Base-by-base conservation (phyloP, 192 early-diverging fungal species). In the Entomortierella chlamydospora region DNA sequence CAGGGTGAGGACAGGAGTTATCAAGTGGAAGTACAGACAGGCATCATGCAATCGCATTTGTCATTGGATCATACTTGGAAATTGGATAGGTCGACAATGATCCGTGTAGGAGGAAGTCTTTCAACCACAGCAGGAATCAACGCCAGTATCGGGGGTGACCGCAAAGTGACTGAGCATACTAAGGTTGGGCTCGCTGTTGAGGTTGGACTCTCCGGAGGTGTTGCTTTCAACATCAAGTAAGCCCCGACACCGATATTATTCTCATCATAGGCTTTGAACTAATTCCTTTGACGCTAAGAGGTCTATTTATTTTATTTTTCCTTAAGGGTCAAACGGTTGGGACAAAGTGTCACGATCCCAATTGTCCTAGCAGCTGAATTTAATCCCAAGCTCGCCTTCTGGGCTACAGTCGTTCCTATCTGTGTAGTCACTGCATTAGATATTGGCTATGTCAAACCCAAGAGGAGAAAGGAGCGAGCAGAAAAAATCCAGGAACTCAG, bases 281-380 rank as follows among this genome's bases (percentile, higher is more conserved):
- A n/a, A n/a, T n/a, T n/a, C n/a, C n/a, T n/a, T n/a, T n/a, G n/a
- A n/a, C n/a, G n/a, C n/a, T n/a, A n/a, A n/a, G n/a, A n/a, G n/a
- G n/a, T n/a, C n/a, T n/a, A n/a, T n/a, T n/a, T n/a, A n/a, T n/a
- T n/a, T n/a, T n/a, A n/a, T n/a, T 23, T 51, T 28, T 54, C 26
- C 9, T 54, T 30, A 43, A 89, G 88, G 63, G 78, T 92, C 30
- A 78, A 81, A 55, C 88, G 92, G 12, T 81, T 95, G 61, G 92
- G 88, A 20, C 93, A 95, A 79, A 86, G 73, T 45, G 61, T 94
- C 23, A 74, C 81, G 2, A 57, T 95, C 18, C 94, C 94, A 12
- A 79, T 95, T 43, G 64, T 91, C 0, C 66, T 95, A 41, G 81
- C 93, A 12, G 72, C 84, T 2, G 82, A 85, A 20, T 86, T 87